A percentile compares a stretch with the other conserved stretches of the same genome.
phyloP scores from a whole-genome alignment of 2,329 filamentous ascomycete species.

The Dryadomyces quercivorus region DNA sequence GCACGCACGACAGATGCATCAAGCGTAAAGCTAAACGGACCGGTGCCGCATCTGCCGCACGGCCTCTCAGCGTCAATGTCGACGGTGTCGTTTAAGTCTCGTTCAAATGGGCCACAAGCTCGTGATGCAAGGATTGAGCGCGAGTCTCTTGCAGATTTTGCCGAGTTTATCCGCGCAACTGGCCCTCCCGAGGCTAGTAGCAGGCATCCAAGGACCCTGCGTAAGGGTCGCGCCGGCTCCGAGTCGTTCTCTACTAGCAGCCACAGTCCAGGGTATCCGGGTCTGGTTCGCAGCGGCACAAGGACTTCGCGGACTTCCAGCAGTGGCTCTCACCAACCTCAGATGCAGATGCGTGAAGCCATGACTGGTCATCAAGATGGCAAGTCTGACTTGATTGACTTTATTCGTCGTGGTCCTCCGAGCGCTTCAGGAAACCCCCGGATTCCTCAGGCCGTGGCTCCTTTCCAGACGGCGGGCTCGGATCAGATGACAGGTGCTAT shows the following conservation, averaged over 20 bases:
- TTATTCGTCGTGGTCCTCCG: conserved; percentile 79
- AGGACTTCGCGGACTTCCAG: conserved; percentile 21
- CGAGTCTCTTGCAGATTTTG: conserved; percentile 70
- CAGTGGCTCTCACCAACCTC: conserved; percentile 36
- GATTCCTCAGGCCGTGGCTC: conserved; percentile 72
- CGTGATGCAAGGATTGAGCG: conserved; percentile 61
- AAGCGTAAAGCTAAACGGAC: conserved; percentile 8
- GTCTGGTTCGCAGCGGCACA: neutral
- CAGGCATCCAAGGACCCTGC: neutral
- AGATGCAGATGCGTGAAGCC: conserved; percentile 55
- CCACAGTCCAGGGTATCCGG: too few species aligned
- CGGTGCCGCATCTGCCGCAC: conserved; percentile 17
- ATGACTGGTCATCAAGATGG: conserved; percentile 48
- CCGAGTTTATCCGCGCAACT: conserved; percentile 79
- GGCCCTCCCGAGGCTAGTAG: conserved; percentile 42
- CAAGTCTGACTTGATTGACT: conserved; percentile 85
- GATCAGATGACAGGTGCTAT: conserved; percentile 53
- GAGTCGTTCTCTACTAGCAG: neutral
- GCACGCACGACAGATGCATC: conserved; percentile 15
- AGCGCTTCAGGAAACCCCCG: conserved; percentile 47
- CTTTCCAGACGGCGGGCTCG: conserved; percentile 78
- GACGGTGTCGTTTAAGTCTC: conserved; percentile 19
- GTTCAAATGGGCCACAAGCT: conserved; percentile 28
- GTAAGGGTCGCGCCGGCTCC: neutral
- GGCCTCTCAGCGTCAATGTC: conserved; percentile 9